Base-by-base conservation (phyloP, 2,329 filamentous ascomycete species). In the Nemania sp. region DNA sequence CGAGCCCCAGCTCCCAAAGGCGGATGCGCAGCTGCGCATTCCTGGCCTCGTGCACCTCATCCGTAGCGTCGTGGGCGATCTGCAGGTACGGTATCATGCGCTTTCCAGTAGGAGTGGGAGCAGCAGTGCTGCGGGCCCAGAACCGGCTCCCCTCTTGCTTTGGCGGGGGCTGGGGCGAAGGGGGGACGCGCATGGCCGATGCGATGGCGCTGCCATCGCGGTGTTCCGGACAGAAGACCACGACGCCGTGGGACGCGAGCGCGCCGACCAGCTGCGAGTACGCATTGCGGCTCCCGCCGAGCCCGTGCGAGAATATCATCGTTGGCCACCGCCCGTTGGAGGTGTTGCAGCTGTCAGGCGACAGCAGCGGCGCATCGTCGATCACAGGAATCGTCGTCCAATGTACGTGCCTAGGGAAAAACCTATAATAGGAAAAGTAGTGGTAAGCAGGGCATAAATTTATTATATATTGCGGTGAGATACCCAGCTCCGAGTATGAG, bases 251-350 rank as follows among this genome's bases (percentile, higher is more conserved):
- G 17, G 88, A 91, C 4, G 91, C 89, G 23, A 96, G 74, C 0
- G 89, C 90, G 14, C 89, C 89, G 15, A 82, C 86, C 20, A 95
- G 74, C 66, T 92, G 87, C n/a, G 89, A 93, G 73, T 96, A 96
- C 9, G 89, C 84, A 65, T 94, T 94, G 61, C 89, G 81, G 55
- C 83, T 86, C 31, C 91, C 91, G 31, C 89, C 91, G 1, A 96
- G 77, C 1, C 91, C 91, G 67, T 96, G 91, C 1, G 90, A 94
- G 72, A 96, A 95, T 58, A 96, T 77, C 75, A 91, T 85, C 0
- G 90, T 88, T 0, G 91, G 90, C 87, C 89, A 94, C 73, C 83
- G 76, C 54, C 75, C 72, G 3, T 75, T 73, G 2, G 75, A 65
- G 3, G 76, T 73, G 9, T 75, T 73, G 2, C 75, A 65, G 3